Base-by-base conservation (phyloP, 2,329 filamentous ascomycete genomes). In the Exophiala sp. region DNA sequence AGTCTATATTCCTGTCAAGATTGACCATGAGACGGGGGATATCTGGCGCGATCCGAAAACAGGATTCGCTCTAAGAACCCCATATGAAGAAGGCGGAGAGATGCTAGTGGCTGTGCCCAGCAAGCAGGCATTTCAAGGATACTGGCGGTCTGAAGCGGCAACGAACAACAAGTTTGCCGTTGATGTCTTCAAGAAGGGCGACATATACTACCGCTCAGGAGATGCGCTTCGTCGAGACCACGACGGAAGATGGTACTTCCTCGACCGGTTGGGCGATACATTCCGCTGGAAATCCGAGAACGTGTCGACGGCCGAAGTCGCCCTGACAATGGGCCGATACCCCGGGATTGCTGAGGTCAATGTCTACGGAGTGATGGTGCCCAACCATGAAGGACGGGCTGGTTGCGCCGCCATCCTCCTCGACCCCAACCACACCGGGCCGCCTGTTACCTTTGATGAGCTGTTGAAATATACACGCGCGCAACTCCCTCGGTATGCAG, bases 191-290 rank as follows among this genome's bases (percentile, higher is more conserved):
- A 71, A 69, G 51, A 83, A 83, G 62, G 88, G 85, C 11, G 89
- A 95, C 62, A 83, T 81, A 0, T 95, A 81, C 74, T 94, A 89
- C 73, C 81, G 88, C 19, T 85, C 86, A 0, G 89, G 89, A n/a
- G 89, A 95, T 62, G 76, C 93, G 14, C 70, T 93, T 24, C 76
- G 82, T n/a, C 79, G 77, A 70, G 85, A 89, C 57, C 51, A 55
- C 1, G 82, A 93, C 50, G 87, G 88, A 3, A 74, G 82, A 2
- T 78, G 82, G 65, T 93, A 77, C 71, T 95, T 95, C 70, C 80
- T 82, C 49, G 89, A 95, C 56, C 68, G 76, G 2, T 66, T 77
- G 43, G 75, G 75, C 9, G 75, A 78, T 55, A 78, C 75, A 0
- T 78, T 73, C 63, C 65, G 75, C 8, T 78, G 76, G 76, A 76